Conservation (phyloP, 2,329 filamentous ascomycete species). For the Xylariales sp. region DNA sequence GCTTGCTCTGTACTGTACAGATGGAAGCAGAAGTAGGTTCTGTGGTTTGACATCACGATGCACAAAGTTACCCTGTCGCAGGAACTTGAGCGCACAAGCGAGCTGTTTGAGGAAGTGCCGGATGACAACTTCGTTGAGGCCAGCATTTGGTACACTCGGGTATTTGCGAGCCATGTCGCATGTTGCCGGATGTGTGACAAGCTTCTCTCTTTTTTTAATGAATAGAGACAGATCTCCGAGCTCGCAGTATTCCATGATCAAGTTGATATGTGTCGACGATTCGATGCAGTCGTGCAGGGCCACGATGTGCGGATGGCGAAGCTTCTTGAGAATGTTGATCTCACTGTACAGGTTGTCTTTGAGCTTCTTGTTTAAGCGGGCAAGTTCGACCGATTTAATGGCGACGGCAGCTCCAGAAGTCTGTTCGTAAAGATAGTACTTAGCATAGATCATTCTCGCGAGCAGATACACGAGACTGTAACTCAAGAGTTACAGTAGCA, state of each 20-base stretch:
- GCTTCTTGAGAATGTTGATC: conserved; percentile 89
- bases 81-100: conserved; percentile 83
- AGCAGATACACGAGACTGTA: too few relatives aligned
- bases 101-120: conserved; percentile 96
- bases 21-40: conserved; percentile 86
- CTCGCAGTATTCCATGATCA: conserved; percentile 98
- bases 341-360: conserved; percentile 94
- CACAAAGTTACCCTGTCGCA: conserved; percentile 80
- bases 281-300: conserved; percentile 93
- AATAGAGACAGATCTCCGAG: conserved; percentile 91
- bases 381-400: conserved; percentile 92
- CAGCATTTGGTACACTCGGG: conserved; percentile 74
- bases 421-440: too few relatives aligned
- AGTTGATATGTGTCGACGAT: conserved; percentile 81
- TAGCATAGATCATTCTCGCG: too few relatives aligned
- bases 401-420: conserved; percentile 78
- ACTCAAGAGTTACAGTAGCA: too few relatives aligned
- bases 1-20: conserved; percentile 63
- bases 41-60: conserved; percentile 98
- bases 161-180: conserved; percentile 92
- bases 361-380: conserved; percentile 89
- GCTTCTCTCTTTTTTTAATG: conserved; percentile 87
- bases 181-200: conserved; percentile 75
- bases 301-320: conserved; percentile 95
- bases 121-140: conserved; percentile 94